These are phyloP conservation scores for Ophiostoma novo-ulmi DNA, from an alignment of 2,329 filamentous ascomycete species.

Conservation along the genomic window DNA sequence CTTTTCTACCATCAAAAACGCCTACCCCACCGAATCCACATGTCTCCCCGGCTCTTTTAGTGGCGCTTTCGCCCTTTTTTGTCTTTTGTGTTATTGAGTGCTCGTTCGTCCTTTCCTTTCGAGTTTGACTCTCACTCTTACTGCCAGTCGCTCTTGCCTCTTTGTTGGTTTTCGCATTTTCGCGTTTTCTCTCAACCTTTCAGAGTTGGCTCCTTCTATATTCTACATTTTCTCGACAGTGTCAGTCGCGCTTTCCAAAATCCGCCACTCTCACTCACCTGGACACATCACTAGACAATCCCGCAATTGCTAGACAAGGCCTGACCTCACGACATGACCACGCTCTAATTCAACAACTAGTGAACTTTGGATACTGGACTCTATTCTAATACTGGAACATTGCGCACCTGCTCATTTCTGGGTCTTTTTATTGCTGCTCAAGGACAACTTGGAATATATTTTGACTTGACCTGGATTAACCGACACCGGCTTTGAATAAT, in stretches of 20 bases:
- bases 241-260: slow-evolving; percentile 20
- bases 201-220: not conserved
- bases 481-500: not conserved
- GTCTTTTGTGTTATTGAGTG: not conserved
- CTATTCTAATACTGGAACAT: too few relatives aligned
- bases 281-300: slow-evolving; percentile 20
- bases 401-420: not conserved
- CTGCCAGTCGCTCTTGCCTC: not conserved
- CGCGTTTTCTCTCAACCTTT: too few relatives aligned
- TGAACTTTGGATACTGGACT: not conserved
- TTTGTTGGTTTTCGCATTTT: not conserved
- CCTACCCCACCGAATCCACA: not conserved
- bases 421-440: not conserved
- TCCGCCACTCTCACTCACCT: slow-evolving; percentile 16
- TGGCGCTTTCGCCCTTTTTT: not conserved
- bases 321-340: slow-evolving; percentile 7
- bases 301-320: not conserved
- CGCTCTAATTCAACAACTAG: not conserved
- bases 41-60: not conserved
- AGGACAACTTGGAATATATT: not conserved
- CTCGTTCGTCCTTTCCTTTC: not conserved
- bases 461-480: not conserved
- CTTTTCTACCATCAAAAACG: not conserved
- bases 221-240: not conserved
- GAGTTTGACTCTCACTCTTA: not conserved